A percentile compares a stretch with the other conserved stretches of the same genome.
These are phyloP conservation scores for Calycina herbarum DNA, from an alignment of 2,329 filamentous ascomycete species.

Conservation along the genomic window DNA sequence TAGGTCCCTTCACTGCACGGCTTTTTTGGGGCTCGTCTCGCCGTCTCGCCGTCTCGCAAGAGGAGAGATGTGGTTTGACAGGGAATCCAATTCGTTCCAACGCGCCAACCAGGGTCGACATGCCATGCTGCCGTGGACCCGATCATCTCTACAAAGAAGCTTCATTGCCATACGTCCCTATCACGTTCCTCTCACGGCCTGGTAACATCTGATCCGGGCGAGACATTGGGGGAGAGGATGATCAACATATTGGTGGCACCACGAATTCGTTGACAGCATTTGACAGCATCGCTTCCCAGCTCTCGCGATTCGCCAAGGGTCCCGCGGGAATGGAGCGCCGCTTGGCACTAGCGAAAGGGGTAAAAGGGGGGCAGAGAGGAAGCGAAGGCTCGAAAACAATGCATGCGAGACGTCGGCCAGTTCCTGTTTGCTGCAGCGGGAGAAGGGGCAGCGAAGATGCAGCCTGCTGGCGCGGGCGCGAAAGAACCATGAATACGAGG, in stretches of 20 bases:
- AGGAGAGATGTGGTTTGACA: not conserved
- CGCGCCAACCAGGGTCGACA: not conserved
- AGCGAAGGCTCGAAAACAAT: not conserved
- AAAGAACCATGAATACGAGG: not conserved
- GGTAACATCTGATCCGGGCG: not conserved
- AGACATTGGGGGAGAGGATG: not conserved
- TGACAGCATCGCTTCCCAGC: not conserved
- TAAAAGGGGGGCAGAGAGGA: not conserved
- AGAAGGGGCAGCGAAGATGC: not conserved
- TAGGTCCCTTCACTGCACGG: too few relatives aligned
- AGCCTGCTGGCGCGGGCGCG: not conserved
- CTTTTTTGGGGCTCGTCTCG: conserved; percentile 1
- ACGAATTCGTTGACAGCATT: not conserved
- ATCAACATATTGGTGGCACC: not conserved
- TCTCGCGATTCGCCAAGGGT: not conserved
- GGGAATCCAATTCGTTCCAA: not conserved
- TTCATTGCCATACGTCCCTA: not conserved
- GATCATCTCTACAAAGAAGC: not conserved
- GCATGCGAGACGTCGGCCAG: not conserved
- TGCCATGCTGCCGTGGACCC: not conserved
- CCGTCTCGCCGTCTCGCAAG: not conserved
- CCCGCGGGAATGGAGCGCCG: not conserved
- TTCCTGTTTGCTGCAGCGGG: not conserved
- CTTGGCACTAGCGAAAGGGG: conserved; percentile 1
- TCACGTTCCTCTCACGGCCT: not conserved